These are phyloP conservation scores for Rhodofomes roseus DNA, from an alignment of 1,284 basidiomycete genomes.

Conservation along the genomic window DNA sequence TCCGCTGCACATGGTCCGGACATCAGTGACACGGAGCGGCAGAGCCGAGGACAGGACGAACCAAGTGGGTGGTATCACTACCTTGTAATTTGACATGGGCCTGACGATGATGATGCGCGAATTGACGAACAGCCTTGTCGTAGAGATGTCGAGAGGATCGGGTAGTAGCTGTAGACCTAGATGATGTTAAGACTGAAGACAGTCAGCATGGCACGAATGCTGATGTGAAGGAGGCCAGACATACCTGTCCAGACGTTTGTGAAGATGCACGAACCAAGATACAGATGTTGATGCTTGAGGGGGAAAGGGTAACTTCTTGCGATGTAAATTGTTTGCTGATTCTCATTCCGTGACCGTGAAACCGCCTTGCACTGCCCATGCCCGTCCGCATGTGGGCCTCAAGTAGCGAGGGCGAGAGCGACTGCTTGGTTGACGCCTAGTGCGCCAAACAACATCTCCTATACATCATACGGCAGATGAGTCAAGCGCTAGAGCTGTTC, in stretches of 20 bases:
- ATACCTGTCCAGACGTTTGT: neutral
- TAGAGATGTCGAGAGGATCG: neutral
- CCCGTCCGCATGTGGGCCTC: too few relatives aligned
- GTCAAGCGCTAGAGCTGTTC: too few relatives aligned
- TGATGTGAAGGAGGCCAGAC: neutral
- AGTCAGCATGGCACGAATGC: neutral
- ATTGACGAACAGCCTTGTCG: neutral
- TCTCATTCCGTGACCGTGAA: too few relatives aligned
- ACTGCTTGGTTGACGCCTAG: too few relatives aligned
- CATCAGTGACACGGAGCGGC: neutral
- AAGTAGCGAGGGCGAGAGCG: too few relatives aligned
- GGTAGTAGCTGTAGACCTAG: neutral
- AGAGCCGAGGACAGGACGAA: neutral
- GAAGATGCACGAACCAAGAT: neutral
- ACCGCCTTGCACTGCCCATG: too few relatives aligned
- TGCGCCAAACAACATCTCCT: too few relatives aligned
- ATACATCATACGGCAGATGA: too few relatives aligned
- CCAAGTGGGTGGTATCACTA: neutral
- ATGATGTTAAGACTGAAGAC: neutral
- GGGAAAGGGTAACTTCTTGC: neutral
- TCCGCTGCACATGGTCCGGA: neutral
- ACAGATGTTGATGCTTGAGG: neutral
- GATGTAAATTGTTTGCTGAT: too few relatives aligned
- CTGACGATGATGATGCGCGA: neutral
- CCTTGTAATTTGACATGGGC: neutral